phyloP scores from a whole-genome alignment of 805 yeast species.

The Candida sphagnicola region DNA sequence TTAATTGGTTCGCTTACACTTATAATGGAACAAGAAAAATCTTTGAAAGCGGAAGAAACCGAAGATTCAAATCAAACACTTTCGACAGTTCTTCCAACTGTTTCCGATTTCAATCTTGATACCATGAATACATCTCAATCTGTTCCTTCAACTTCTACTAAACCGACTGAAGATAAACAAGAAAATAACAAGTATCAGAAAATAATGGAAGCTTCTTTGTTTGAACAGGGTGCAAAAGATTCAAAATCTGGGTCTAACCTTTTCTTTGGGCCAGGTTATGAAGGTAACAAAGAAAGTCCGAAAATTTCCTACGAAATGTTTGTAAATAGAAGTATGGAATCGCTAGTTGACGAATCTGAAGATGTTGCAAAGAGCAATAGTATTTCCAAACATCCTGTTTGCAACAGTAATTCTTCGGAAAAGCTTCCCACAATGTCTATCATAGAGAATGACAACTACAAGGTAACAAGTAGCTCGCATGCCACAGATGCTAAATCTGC shows the following conservation, averaged over 20 bases:
- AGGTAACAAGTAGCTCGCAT: too few species aligned
- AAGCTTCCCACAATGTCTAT: too few species aligned
- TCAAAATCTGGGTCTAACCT: too few species aligned
- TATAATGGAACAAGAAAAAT: neutral
- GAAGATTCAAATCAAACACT: neutral
- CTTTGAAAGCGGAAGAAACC: neutral
- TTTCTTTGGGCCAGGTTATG: too few species aligned
- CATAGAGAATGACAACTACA: too few species aligned
- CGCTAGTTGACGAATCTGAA: neutral
- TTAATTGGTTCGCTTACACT: conserved; percentile 1
- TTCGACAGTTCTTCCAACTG: neutral
- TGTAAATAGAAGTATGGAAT: conserved; percentile 1
- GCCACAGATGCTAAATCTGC: too few species aligned
- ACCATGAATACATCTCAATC: too few species aligned
- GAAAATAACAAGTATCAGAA: neutral
- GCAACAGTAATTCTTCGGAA: too few species aligned
- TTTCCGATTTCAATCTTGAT: neutral
- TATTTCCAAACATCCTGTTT: neutral
- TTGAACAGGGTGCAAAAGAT: too few species aligned
- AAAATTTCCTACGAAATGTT: conserved; percentile 2
- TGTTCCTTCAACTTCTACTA: too few species aligned
- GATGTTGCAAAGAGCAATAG: neutral
- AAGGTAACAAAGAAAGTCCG: neutral
- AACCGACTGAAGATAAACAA: neutral
- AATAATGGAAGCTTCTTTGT: neutral